Evolutionary conservation across 192 early-diverging fungal species (phyloP), one percentile per base, ranked within the genome.

Genomic region (Neocallimastix lanati): DNA sequence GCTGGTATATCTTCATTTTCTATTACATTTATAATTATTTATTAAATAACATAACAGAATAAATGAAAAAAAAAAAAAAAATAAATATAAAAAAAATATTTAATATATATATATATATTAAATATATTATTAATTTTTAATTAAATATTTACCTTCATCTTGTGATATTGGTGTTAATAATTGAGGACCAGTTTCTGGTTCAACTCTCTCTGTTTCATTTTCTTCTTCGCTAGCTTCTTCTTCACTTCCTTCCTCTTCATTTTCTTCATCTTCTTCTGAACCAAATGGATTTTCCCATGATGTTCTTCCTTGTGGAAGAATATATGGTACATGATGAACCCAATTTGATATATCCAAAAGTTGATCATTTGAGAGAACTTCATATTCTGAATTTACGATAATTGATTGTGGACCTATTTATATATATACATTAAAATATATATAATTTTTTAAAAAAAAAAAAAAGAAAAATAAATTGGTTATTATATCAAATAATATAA

Each of bases 241-340:
- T 5, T 82, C 85, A 33, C 80, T 84, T 77, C 82, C 29, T n/a
- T 37, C 76, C 21, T 30, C 82, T 16, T 85, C 81, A 21, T 76
- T 78, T 38, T 80, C 85, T 58, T 78, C 80, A 30, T 85, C 85
- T 36, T 84, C 83, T 2, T 79, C 81, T n/a, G 28, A 81, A 78
- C 30, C 77, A 77, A 28, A 29, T 35, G 89, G 89, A 81, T 87
- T 86, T 80, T 88, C 89, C 89, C 89, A 90, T 16, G 79, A 84
- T 2, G 81, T 82, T 29, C 87, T 81, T 9, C 89, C 89, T 83
- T 90, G 89, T 12, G 89, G 89, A 28, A 90, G 82, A 33, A 90
- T 83, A 80, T 90, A 90, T 27, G 88, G 89, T 1, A 90, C 85
- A 78, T 90, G 89, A 81, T 90, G 89, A 27, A 89, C 88, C 89